phyloP scores from a whole-genome alignment of 805 yeast genomes.

The Ogataea chonburiensis region DNA sequence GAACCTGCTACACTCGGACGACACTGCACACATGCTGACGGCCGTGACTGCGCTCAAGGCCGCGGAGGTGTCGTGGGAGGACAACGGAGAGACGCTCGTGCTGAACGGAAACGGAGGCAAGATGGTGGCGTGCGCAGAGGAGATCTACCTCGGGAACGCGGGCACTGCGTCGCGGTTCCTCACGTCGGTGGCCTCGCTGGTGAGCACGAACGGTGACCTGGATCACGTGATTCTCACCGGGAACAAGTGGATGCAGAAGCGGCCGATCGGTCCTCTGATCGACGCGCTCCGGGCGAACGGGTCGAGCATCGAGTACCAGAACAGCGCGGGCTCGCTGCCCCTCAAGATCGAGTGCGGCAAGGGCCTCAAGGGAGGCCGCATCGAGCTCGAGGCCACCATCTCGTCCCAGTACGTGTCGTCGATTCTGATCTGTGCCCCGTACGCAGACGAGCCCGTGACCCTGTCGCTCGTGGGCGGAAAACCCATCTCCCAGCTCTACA shows the following conservation, averaged over 20 bases:
- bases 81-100: slow-evolving; percentile 85
- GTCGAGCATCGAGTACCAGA: slow-evolving; percentile 66
- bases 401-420: slow-evolving; percentile 98
- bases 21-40: slow-evolving; percentile 89
- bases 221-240: slow-evolving; percentile 75
- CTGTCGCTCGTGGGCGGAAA: slow-evolving; percentile 91
- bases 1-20: slow-evolving; percentile 92
- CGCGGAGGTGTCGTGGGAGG: slow-evolving; percentile 79
- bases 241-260: slow-evolving; percentile 93
- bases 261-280: slow-evolving; percentile 95
- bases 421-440: slow-evolving; percentile 95
- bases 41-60: slow-evolving; percentile 81
- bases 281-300: slow-evolving; percentile 87
- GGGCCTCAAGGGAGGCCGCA: slow-evolving; percentile 83
- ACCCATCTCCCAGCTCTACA: slow-evolving; percentile 93
- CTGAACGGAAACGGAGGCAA: slow-evolving; percentile 84
- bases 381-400: slow-evolving; percentile 92
- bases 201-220: slow-evolving; percentile 43
- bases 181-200: slow-evolving; percentile 89
- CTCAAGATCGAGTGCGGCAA: slow-evolving; percentile 65
- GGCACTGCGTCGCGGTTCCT: slow-evolving; percentile 97
- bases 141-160: slow-evolving; percentile 90
- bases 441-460: slow-evolving; percentile 85
- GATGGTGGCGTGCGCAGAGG: slow-evolving; percentile 58
- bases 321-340: slow-evolving; percentile 81